phyloP scores from a whole-genome alignment of 371 early-diverging fungal genomes.

The Chytridium lagenaria region DNA sequence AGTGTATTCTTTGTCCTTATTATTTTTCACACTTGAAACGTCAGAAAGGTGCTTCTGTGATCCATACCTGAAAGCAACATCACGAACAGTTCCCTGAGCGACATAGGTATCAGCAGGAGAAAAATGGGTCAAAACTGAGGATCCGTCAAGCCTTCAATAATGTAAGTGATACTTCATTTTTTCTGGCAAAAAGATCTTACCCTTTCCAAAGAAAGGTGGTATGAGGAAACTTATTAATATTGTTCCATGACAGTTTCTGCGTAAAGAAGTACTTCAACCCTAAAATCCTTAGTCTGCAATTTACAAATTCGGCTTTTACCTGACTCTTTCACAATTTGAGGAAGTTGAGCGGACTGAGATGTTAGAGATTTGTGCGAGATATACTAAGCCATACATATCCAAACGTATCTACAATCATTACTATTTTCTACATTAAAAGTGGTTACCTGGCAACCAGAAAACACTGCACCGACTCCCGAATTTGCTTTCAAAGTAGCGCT shows the following conservation, averaged over 20 bases:
- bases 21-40: constrained; percentile 62
- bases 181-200: constrained; percentile 59
- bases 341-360: constrained; percentile 67
- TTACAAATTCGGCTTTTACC: too few relatives aligned
- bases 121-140: constrained; percentile 78
- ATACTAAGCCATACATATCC: constrained; percentile 50
- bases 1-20: constrained; percentile 81
- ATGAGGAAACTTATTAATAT: constrained; percentile 97
- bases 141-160: constrained; percentile 77
- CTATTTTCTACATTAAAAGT: too few relatives aligned
- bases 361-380: background rate
- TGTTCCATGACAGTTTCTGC: constrained; percentile 98
- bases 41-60: background rate
- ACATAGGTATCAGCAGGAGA: constrained; percentile 85
- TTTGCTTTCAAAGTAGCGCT: constrained; percentile 67
- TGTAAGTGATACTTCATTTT: too few relatives aligned
- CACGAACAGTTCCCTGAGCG: constrained; percentile 63
- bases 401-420: constrained; percentile 57
- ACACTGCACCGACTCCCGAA: constrained; percentile 82
- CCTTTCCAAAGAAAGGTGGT: constrained; percentile 83
- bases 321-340: constrained; percentile 85
- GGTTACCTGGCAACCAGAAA: constrained; percentile 98
- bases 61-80: constrained; percentile 55
- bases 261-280: constrained; percentile 97
- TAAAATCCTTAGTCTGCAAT: too few relatives aligned